Evolutionary conservation across 2,329 filamentous ascomycete genomes (phyloP), one percentile per base, ranked within the genome.

Genomic region (Pseudocercospora fuligena): DNA sequence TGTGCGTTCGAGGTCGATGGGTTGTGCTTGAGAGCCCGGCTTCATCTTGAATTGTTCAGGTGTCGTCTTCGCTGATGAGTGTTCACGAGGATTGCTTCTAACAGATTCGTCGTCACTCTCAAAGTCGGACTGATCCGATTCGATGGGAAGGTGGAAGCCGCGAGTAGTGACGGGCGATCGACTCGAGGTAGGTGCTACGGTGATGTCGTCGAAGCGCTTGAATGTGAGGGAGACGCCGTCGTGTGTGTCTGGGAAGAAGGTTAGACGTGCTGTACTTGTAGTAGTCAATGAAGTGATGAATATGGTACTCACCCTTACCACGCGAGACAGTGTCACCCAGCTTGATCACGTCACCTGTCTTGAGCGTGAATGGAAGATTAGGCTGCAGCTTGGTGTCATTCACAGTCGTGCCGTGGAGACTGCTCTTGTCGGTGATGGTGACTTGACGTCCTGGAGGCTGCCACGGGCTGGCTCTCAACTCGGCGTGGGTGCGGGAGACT

Each of bases 401-500:
- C 70, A 80, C 71, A 23, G 62, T 73, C 29, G 78, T 79, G 43
- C 78, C 78, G 66, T 79, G 77, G 68, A 77, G 73, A 25, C 73
- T 75, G 51, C 66, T 61, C 7, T 63, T 65, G 65, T 80, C 78
- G 31, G 66, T 74, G 66, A 80, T 73, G 56, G 67, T 72, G 63
- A 79, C 62, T 31, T 69, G 61, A 29, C 62, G 61, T 40, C 65
- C 43, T 7, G 27, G 19, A 14, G 64, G 64, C 51, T 66, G 63
- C 65, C 57, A 69, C 8, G 65, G 64, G 36, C 63, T 27, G 23
- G 61, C 23, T 19, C 65, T 65, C n/a, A 80, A 53, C 67, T 73
- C 69, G 23, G 78, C 78, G 68, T 80, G 78, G 33, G 68, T 60
- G 47, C 78, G 75, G 53, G 77, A 78, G 54, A 80, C 71, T 66